Base-by-base conservation (phyloP, 2,329 filamentous ascomycete genomes). In the Elsinoe perseae region DNA sequence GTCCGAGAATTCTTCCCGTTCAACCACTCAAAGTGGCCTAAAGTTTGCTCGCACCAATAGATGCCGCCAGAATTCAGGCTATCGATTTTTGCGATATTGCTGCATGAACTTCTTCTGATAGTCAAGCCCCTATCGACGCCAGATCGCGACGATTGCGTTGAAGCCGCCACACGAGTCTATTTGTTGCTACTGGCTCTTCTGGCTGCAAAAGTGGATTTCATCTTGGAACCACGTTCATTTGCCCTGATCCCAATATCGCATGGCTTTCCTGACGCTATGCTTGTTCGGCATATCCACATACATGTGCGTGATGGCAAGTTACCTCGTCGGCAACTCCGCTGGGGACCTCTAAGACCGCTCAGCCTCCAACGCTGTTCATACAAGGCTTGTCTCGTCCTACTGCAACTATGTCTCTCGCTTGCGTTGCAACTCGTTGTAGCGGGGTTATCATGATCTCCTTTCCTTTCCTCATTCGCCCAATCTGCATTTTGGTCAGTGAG, bases 381-480 rank as follows among this genome's bases (percentile, higher is more conserved):
- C 40, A 44, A 4, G 25, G 20, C 9, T 44, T 14, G 20, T 10
- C 38, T 42, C 38, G 38, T 20, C 10, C 40, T 36, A 25, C 40
- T 44, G 40, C 40, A 25, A 21, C 40, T 21, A 25, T 44, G 40
- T 44, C 40, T 27, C 40, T 44, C 20, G 7, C 23, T 23, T 44
- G 40, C 20, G 25, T 2, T 14, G 8, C 40, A 36, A 14, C 5
- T 7, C 32, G 9, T 36, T 14, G 32, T 7, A 12, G 32, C 4
- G 32, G 32, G 9, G 12, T 12, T 12, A 6, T 14, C 3, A 36
- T 5, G 3, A 36, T 14, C 32, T 36, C 32, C 32, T 36, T 36
- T 36, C 10, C n/a, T 9, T 12, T 7, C 4, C 53, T 58, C 43
- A 62, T 23, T 62, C 61, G 34, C 59, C 59, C 42, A 62, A 36